These are phyloP conservation scores for Potentilla sterilis DNA, from an alignment of 306 rosid genomes.

Conservation along the genomic window DNA sequence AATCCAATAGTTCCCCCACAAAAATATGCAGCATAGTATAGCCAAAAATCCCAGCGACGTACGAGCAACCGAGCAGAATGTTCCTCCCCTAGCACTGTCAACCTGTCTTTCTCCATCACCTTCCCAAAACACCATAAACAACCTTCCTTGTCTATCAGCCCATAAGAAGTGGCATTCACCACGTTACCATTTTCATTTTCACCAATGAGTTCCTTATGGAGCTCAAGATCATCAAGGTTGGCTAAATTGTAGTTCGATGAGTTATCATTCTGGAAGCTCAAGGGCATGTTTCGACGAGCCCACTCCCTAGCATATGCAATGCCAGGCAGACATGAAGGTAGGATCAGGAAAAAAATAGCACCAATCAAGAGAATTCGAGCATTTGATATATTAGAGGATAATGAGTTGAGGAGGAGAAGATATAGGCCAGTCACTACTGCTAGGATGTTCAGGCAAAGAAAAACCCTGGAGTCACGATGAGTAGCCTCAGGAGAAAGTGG, in stretches of 20 bases:
- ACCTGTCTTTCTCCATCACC: conserved; percentile 44
- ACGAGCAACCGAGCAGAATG: conserved; percentile 44
- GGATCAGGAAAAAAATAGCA: conserved; percentile 45
- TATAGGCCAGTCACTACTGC: conserved; percentile 72
- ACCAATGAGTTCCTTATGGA: conserved; percentile 47
- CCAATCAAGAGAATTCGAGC: conserved; percentile 54
- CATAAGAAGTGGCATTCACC: conserved; percentile 7
- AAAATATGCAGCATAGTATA: conserved; percentile 64
- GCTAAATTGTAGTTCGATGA: conserved; percentile 25
- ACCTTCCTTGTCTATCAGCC: conserved; percentile 26
- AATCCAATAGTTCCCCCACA: conserved; percentile 84
- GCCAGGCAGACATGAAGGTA: conserved; percentile 49
- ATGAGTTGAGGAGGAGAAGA: conserved; percentile 49
- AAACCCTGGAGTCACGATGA: conserved; percentile 35
- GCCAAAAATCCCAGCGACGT: conserved; percentile 68
- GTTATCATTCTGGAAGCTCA: conserved; percentile 9
- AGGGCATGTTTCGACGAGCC: conserved; percentile 21
- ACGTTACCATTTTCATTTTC: conserved; percentile 1
- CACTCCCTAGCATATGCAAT: conserved; percentile 36
- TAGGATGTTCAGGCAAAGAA: conserved; percentile 53
- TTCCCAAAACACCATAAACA: conserved; percentile 24
- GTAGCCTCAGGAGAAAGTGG: conserved; percentile 19
- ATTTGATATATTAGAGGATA: conserved; percentile 22
- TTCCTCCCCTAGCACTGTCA: conserved; percentile 59
- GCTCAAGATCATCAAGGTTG: conserved; percentile 36